A percentile compares a stretch with the other conserved stretches of the same genome.
Evolutionary conservation across 352 stramenopile species (phyloP).

Genomic region (Thraustochytrium striatum): DNA sequence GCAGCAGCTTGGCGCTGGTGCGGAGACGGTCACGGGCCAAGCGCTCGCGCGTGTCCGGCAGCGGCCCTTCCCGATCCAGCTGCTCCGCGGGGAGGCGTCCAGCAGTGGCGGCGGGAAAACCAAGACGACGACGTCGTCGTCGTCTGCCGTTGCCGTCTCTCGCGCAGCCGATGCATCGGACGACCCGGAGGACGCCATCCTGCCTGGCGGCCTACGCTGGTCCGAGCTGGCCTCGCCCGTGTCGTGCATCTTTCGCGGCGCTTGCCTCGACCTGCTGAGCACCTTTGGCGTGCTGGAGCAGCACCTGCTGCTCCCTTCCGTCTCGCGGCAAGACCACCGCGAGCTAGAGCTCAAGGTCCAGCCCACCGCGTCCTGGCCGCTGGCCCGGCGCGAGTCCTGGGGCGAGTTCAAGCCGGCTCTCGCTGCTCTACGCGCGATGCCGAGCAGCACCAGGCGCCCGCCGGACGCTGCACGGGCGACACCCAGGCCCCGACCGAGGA

Average conservation of each 20-base stretch:
- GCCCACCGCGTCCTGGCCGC: background rate
- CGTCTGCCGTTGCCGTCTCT: too few species aligned
- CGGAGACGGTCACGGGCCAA: too few species aligned
- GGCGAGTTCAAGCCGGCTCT: background rate
- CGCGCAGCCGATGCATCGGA: too few species aligned
- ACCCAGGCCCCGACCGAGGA: background rate
- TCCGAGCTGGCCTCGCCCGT: background rate
- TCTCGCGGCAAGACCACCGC: background rate
- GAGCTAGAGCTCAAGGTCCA: slow-evolving; percentile 5
- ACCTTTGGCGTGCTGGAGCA: slow-evolving; percentile 1
- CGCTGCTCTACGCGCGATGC: background rate
- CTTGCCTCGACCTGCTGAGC: slow-evolving; percentile 6
- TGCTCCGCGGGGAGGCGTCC: too few species aligned
- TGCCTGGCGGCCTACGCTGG: too few species aligned
- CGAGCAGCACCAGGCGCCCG: background rate
- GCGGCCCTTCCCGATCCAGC: too few species aligned
- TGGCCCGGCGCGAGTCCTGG: slow-evolving; percentile 5
- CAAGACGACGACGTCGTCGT: too few species aligned
- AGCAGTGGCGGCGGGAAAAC: too few species aligned
- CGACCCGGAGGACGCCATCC: too few species aligned
- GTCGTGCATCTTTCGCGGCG: background rate
- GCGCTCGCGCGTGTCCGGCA: too few species aligned
- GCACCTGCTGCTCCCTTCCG: slow-evolving; percentile 6
- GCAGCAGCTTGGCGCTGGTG: too few species aligned
- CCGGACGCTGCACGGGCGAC: too few species aligned